These are phyloP conservation scores for Simplicillium sp. DNA, from an alignment of 2,329 filamentous ascomycete genomes.

Conservation along the genomic window DNA sequence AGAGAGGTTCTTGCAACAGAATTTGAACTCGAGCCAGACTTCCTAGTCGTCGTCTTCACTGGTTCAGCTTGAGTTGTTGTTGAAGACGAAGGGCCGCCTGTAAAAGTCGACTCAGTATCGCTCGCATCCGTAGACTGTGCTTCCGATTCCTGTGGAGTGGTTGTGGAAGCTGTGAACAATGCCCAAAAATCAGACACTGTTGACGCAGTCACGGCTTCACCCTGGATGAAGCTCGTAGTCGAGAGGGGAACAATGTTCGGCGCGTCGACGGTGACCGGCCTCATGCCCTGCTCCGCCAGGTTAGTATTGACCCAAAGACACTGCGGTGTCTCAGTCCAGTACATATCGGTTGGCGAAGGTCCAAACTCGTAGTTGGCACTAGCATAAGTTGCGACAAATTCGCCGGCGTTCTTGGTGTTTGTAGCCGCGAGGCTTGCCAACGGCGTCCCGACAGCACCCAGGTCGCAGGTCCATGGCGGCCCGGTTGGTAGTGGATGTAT, in stretches of 20 bases:
- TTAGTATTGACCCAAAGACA: slow-evolving; percentile 1
- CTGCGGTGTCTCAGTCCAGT: slow-evolving; percentile 1
- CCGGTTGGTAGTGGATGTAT: background rate
- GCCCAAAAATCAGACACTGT: too few relatives aligned
- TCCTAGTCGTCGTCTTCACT: too few relatives aligned
- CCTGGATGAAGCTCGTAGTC: background rate
- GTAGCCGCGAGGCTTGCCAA: slow-evolving; percentile 2
- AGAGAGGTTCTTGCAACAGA: too few relatives aligned
- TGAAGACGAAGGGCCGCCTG: too few relatives aligned
- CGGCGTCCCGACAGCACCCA: background rate
- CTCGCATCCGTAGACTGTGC: too few relatives aligned
- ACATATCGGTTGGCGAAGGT: slow-evolving; percentile 1
- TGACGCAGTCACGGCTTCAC: background rate
- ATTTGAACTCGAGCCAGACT: too few relatives aligned
- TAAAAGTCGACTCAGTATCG: too few relatives aligned
- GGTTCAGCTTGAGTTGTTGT: too few relatives aligned
- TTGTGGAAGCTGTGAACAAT: too few relatives aligned
- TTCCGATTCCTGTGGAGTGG: too few relatives aligned
- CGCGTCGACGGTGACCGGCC: background rate
- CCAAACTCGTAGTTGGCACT: slow-evolving; percentile 2
- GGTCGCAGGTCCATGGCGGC: slow-evolving; percentile 1
- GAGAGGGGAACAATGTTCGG: background rate
- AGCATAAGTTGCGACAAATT: slow-evolving; percentile 1
- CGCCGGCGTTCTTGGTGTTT: slow-evolving; percentile 1
- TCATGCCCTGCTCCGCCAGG: background rate